A percentile compares a stretch with the other conserved stretches of the same genome.
phyloP scores from a whole-genome alignment of 768 basidiomycete genomes.

The Podaxis sp. region DNA sequence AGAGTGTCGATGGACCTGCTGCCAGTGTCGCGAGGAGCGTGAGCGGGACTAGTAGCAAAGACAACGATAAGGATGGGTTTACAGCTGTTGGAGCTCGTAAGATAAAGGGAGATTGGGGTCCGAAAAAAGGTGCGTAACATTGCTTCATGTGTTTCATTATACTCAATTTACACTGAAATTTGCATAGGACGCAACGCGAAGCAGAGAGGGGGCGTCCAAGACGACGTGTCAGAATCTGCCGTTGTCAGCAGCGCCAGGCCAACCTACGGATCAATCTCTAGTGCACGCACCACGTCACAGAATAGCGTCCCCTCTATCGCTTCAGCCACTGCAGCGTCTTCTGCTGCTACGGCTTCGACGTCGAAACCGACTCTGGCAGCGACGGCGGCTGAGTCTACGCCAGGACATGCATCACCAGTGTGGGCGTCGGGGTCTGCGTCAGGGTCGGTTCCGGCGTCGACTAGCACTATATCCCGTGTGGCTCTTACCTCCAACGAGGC shows the following conservation, averaged over 20 bases:
- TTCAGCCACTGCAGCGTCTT: not conserved
- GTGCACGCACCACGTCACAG: not conserved
- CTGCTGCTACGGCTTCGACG: not conserved
- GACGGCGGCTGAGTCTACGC: not conserved
- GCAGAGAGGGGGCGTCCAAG: not conserved
- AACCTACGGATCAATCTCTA: not conserved
- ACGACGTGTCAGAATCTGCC: not conserved
- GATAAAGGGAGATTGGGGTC: constrained; percentile 11
- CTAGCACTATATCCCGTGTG: too few relatives aligned
- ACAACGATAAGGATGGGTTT: not conserved
- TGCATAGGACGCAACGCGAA: not conserved
- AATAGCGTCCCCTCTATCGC: not conserved
- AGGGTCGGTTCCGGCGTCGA: not conserved
- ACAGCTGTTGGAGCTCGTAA: too few relatives aligned
- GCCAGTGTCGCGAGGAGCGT: not conserved
- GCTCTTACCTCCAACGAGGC: not conserved
- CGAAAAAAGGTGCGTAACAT: not conserved
- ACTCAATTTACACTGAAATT: not conserved
- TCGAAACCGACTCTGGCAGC: not conserved
- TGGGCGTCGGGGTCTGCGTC: not conserved
- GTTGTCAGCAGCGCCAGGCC: not conserved
- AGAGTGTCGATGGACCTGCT: not conserved
- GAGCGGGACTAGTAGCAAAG: not conserved
- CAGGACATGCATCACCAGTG: not conserved
- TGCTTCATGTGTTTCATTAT: not conserved